Percentiles rank a stretch among this genome's conserved stretches.
These are phyloP conservation scores for Phlebopus sp. DNA, from an alignment of 1,284 basidiomycete species.

Conservation along the genomic window DNA sequence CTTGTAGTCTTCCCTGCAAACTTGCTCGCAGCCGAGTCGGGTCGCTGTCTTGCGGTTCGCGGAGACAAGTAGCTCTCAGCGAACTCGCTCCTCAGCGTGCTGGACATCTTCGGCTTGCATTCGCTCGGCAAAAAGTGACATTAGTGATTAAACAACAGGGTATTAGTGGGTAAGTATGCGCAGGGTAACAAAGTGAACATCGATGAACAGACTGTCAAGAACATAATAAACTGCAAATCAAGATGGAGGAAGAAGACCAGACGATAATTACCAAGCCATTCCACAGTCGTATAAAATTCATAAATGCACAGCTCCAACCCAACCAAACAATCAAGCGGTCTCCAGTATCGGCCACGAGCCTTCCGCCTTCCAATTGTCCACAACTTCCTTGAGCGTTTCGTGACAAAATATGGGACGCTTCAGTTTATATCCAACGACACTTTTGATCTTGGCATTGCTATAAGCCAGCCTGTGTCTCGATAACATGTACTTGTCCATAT, in stretches of 20 bases:
- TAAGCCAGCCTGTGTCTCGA: slow-evolving; percentile 66
- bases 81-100: neutral
- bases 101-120: too few species aligned
- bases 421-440: slow-evolving; percentile 69
- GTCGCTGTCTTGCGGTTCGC: neutral
- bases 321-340: slow-evolving; percentile 3
- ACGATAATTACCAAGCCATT: slow-evolving; percentile 13
- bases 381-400: slow-evolving; percentile 67
- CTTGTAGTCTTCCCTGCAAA: too few species aligned
- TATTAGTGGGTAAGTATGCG: slow-evolving; percentile 24
- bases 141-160: slow-evolving; percentile 23
- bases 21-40: neutral
- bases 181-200: slow-evolving; percentile 5
- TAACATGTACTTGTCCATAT: slow-evolving; percentile 75
- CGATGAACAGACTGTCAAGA: neutral
- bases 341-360: slow-evolving; percentile 64
- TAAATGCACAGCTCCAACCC: neutral
- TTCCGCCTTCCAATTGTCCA: slow-evolving; percentile 78
- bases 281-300: slow-evolving; percentile 8
- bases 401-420: slow-evolving; percentile 60
- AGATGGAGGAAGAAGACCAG: slow-evolving; percentile 10
- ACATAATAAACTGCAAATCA: slow-evolving; percentile 5
- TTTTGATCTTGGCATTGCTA: slow-evolving; percentile 70
- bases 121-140: slow-evolving; percentile 8
- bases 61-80: neutral